Evolutionary conservation across 2,329 filamentous ascomycete species (phyloP).

Genomic region (Exophiala sideris): DNA sequence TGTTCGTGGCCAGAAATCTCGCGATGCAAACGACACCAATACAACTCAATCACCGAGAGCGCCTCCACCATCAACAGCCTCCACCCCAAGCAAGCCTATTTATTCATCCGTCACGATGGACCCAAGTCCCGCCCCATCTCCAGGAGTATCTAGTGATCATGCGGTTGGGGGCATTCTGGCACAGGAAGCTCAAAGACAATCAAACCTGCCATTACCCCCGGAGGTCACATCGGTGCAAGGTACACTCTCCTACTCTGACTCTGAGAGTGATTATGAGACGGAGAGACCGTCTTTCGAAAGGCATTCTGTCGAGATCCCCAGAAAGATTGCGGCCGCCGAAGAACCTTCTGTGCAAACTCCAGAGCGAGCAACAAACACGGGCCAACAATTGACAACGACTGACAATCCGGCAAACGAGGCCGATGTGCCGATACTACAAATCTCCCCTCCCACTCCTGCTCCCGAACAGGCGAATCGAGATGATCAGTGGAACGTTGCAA

Average conservation of each 20-base stretch:
- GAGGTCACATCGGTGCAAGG: conserved; percentile 68
- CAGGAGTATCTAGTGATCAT: conserved; percentile 49
- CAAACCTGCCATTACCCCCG: conserved; percentile 65
- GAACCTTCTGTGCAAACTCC: background rate
- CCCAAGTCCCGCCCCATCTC: conserved; percentile 35
- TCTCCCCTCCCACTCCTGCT: conserved; percentile 49
- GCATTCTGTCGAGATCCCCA: background rate
- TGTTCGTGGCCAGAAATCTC: conserved; percentile 46
- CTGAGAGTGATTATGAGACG: conserved; percentile 33
- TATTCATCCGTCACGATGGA: conserved; percentile 16
- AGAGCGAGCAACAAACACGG: background rate
- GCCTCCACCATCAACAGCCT: conserved; percentile 21
- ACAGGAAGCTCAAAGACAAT: conserved; percentile 36
- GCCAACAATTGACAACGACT: conserved; percentile 3
- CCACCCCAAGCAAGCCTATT: conserved; percentile 3
- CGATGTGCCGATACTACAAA: conserved; percentile 42
- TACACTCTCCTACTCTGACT: conserved; percentile 61
- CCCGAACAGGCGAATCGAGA: conserved; percentile 34
- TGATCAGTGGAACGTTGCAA: conserved; percentile 40
- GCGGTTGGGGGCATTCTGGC: conserved; percentile 50
- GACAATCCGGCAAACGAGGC: background rate
- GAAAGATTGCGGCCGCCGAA: background rate
- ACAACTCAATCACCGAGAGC: conserved; percentile 24
- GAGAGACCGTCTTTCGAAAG: background rate
- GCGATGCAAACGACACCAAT: conserved; percentile 14